A percentile compares a stretch with the other conserved stretches of the same genome.
Conservation (phyloP, 1,139 yeast species). For the Diutina pseudorugosa region DNA sequence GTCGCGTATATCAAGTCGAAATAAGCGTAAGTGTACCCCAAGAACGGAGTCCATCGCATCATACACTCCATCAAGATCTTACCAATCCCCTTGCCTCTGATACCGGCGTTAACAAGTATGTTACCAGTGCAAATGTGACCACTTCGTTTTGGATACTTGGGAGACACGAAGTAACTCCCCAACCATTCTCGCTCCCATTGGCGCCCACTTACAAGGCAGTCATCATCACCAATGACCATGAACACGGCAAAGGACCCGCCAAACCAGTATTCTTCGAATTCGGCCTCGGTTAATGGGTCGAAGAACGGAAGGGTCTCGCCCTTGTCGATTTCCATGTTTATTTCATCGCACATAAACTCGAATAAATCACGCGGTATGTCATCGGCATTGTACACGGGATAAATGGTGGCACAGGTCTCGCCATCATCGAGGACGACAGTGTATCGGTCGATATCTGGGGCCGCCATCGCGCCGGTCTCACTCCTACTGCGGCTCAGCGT, state of each 20-base stretch:
- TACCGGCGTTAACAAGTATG: constrained; percentile 83
- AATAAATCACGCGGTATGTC: constrained; percentile 67
- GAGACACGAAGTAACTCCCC: constrained; percentile 74
- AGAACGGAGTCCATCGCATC: constrained; percentile 79
- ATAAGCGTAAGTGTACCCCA: constrained; percentile 76
- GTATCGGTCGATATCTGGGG: constrained; percentile 13
- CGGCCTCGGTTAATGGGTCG: constrained; percentile 60
- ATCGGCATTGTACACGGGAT: constrained; percentile 59
- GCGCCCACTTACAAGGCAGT: constrained; percentile 42
- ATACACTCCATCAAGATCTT: constrained; percentile 72
- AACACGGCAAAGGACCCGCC: constrained; percentile 65
- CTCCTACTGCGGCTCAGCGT: background rate
- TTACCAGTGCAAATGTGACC: constrained; percentile 90
- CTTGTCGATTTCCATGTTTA: constrained; percentile 81
- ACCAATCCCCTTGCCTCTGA: constrained; percentile 90
- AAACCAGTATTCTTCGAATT: constrained; percentile 79
- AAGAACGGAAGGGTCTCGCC: constrained; percentile 84
- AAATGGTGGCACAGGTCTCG: constrained; percentile 83
- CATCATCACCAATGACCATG: constrained; percentile 72
- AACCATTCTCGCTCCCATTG: constrained; percentile 88
- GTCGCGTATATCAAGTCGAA: constrained; percentile 85
- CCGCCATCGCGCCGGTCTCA: background rate
- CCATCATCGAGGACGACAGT: constrained; percentile 79
- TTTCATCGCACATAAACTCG: constrained; percentile 79
- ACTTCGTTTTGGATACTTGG: constrained; percentile 87